Evolutionary conservation across 305 asterid genomes (phyloP), one percentile per base, ranked within the genome.

Genomic region (Euphrasia arctica): DNA sequence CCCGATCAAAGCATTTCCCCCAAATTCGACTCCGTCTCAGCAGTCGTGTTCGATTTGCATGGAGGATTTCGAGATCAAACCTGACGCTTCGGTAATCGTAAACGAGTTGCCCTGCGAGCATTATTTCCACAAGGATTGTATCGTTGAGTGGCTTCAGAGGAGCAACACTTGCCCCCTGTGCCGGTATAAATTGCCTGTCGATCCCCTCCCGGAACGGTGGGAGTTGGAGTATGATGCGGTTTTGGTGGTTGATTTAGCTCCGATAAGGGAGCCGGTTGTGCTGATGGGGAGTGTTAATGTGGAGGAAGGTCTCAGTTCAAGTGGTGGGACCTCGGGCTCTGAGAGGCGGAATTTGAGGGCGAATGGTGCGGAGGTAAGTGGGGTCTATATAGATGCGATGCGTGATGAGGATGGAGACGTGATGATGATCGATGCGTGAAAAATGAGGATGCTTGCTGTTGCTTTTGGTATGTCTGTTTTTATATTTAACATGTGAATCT

Each of bases 321-420:
- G 4, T 60, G 72, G 54, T 47, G 65, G 52, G 10, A 67, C 64
- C 48, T 50, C 63, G 0, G 73, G 66, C 66, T 68, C 72, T 43
- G 72, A 58, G 63, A 3, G 63, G n/a, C 48, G 41, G 63, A 64
- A 12, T 43, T 27, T 45, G 55, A 54, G 34, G 49, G 18, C 15
- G 7, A 63, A 49, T 52, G 62, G 47, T 51, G 75, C 66, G 63
- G 78, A 48, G 4, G 25, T 49, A 54, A 77, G 67, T 32, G 69
- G 68, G 41, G 47, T 50, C 69, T 69, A 34, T 62, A 1, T 68
- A 36, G 83, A 75, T 18, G 71, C 64, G 39, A 76, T 70, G 84
- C 76, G 47, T 10, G 91, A 85, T 66, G 91, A 74, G 72, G 91
- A 85, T 71, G 91, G 89, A 10, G 89, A 85, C 72, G 82, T 76